Evolutionary conservation across 2,329 filamentous ascomycete species (phyloP), one percentile per base, ranked within the genome.

Genomic region (Lachnellula suecica): DNA sequence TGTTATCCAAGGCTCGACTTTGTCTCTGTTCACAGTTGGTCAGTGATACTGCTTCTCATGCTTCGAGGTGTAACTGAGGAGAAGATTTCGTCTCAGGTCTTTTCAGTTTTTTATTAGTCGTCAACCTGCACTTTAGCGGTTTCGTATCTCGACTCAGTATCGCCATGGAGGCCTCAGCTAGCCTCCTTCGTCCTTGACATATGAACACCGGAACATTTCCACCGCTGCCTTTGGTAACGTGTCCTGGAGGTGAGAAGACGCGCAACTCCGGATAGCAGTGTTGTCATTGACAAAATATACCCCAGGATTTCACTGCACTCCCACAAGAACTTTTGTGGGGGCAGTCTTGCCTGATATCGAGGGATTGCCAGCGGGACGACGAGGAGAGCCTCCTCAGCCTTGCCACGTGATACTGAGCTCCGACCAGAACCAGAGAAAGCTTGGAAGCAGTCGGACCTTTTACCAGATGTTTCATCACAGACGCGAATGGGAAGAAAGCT

Each of bases 51-150:
- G 4, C 4, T 13, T 17, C 11, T 19, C 4, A 8, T 19, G 20
- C 17, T 19, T 9, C 3, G 10, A 2, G n/a, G n/a, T n/a, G 20
- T 22, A 23, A 11, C 37, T 19, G 17, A 27, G 31, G 52, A 31
- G n/a, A 40, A 41, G 42, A 43, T 58, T 51, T 53, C 61, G 75
- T 75, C 77, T 89, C 85, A 88, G 85, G 79, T 88, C 84, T 89
- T 88, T 88, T 87, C 83, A 88, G 83, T 87, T 81, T 78, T 67
- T 70, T 49, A n/a, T 53, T 44, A 61, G 66, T 70, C 72, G 61
- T 73, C 72, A 74, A 54, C 52, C 68, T 67, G 67, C 67, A 57
- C 60, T 64, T 58, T 38, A 54, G 63, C 69, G 67, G 66, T 56
- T 68, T 66, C 57, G 61, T 34, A 54, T 51, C 54, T 57, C n/a